These are phyloP conservation scores for Kandelia obovata DNA, from an alignment of 345 rosid genomes.

Conservation along the genomic window DNA sequence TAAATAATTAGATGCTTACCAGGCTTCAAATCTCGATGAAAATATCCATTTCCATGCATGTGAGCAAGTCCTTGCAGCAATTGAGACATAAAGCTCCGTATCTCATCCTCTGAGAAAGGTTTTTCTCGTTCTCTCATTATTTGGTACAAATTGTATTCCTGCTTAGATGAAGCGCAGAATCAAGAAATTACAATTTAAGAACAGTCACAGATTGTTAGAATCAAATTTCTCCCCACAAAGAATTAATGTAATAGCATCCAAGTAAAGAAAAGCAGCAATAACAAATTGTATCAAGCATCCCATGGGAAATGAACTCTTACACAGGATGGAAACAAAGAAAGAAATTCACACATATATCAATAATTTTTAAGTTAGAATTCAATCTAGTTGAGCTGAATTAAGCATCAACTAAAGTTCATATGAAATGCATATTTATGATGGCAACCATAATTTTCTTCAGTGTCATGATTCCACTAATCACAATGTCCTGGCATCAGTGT, in stretches of 20 bases:
- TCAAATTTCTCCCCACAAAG: background rate
- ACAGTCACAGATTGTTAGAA: constrained; percentile 1
- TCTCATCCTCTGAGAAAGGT: constrained; percentile 75
- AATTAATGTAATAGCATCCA: background rate
- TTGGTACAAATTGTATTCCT: constrained; percentile 86
- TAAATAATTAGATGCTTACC: constrained; percentile 38
- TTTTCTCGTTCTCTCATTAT: constrained; percentile 65
- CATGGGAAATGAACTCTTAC: background rate
- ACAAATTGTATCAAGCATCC: background rate
- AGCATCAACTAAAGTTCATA: background rate
- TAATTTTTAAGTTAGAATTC: background rate
- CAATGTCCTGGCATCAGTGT: background rate
- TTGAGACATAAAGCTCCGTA: constrained; percentile 69
- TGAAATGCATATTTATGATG: background rate
- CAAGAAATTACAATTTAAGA: constrained; percentile 9
- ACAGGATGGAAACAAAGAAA: background rate
- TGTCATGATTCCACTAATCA: background rate
- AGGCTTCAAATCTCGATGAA: constrained; percentile 90
- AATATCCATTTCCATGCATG: constrained; percentile 84
- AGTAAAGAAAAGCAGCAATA: background rate
- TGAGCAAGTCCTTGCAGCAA: constrained; percentile 82
- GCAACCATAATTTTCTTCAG: constrained; percentile 1
- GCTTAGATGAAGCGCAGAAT: constrained; percentile 13
- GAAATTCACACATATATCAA: background rate
- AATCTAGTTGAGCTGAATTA: too few species aligned